Percentiles rank a stretch among this genome's conserved stretches.
Evolutionary conservation across 2,329 filamentous ascomycete genomes (phyloP).

Genomic region (Pseudogymnoascus sp.): DNA sequence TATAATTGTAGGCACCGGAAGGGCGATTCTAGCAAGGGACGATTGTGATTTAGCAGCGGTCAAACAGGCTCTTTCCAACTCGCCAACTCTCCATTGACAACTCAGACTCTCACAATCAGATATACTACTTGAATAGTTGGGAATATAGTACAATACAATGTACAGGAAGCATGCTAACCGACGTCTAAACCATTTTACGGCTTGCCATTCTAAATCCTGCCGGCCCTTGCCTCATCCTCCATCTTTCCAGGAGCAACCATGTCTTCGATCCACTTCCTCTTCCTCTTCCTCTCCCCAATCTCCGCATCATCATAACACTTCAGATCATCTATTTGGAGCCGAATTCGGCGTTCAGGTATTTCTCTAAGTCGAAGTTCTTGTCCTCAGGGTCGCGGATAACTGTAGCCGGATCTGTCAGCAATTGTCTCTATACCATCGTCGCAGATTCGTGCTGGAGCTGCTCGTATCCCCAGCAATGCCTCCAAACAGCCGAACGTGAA

Average conservation of each 20-base stretch:
- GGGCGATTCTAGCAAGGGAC: too few species aligned
- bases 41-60: background rate
- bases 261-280: conserved; percentile 9
- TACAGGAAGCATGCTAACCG: conserved; percentile 28
- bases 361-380: conserved; percentile 90
- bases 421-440: background rate
- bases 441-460: background rate
- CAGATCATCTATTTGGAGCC: conserved; percentile 21
- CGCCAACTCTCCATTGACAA: background rate
- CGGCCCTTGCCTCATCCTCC: background rate
- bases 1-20: background rate
- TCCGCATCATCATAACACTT: conserved; percentile 4
- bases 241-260: conserved; percentile 1
- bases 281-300: conserved; percentile 2
- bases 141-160: conserved; percentile 29
- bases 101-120: background rate
- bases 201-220: conserved; percentile 9
- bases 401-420: conserved; percentile 27
- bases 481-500: background rate
- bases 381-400: conserved; percentile 70
- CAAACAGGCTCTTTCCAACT: background rate
- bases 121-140: conserved; percentile 4
- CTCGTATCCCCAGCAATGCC: background rate
- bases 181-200: conserved; percentile 27
- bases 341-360: conserved; percentile 56